Percentiles rank a stretch among this genome's conserved stretches.
phyloP scores from a whole-genome alignment of 2,329 filamentous ascomycete species.

The Daldinia eschscholtzii region DNA sequence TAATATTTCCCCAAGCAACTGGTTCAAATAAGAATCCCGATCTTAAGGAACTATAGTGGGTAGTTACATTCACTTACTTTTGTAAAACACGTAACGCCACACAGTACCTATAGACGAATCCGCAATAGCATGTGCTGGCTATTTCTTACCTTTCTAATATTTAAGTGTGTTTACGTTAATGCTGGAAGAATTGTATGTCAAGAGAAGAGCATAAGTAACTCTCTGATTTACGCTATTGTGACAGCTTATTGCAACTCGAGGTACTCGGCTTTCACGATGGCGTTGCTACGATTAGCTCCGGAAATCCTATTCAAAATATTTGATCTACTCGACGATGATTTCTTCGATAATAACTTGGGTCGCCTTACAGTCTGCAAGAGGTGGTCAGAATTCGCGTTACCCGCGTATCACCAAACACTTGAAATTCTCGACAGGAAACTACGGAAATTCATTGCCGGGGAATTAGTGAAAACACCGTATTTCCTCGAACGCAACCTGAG shows the following conservation, averaged over 20 bases:
- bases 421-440: neutral
- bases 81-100: neutral
- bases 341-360: neutral
- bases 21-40: too few species aligned
- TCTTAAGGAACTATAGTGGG: too few species aligned
- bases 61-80: neutral
- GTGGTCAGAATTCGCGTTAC: neutral
- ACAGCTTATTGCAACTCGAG: neutral
- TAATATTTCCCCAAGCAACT: too few species aligned
- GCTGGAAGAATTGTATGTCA: too few species aligned
- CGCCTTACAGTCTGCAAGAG: neutral
- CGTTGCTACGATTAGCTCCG: neutral
- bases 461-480: neutral
- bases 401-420: neutral
- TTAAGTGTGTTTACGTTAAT: too few species aligned
- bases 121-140: too few species aligned
- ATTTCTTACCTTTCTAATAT: too few species aligned
- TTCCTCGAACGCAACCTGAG: neutral
- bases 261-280: neutral
- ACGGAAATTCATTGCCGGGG: neutral
- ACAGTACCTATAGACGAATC: too few species aligned
- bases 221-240: neutral
- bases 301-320: neutral
- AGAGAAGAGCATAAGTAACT: neutral
- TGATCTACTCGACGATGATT: neutral